Base-by-base conservation (phyloP, 2,329 filamentous ascomycete genomes). In the Eurotiales sp. region DNA sequence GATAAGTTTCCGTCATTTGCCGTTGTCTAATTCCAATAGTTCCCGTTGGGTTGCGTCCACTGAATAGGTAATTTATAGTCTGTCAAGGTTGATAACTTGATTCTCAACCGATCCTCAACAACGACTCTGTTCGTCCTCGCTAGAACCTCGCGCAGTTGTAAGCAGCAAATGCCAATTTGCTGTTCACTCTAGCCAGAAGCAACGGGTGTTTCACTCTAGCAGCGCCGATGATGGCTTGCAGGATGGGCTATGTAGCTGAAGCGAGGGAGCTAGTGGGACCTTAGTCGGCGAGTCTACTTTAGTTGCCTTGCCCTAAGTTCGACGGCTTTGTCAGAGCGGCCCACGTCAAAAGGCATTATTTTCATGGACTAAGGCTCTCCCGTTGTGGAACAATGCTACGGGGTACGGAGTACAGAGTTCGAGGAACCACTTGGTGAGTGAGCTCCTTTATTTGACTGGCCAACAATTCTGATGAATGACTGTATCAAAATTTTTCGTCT, bases 1-100 rank as follows among this genome's bases (percentile, higher is more conserved):
- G 15, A 44, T 45, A 49, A 50, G 42, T 44, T 47, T 37, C 51
- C 51, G 51, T 45, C 34, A 25, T 39, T 17, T 37, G 48, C 42
- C 48, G 40, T 46, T 17, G 19, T 27, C 40, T 50, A 43, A 30
- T 32, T 29, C 22, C 25, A 8, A 43, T 21, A 23, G 41, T 25
- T 22, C 49, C 30, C 34, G n/a, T 8, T 15, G 8, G 34, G 15
- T 21, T 8, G 34, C n/a, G 32, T 37, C 34, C 34, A 37, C 34
- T 11, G 34, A 21, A 37, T 12, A 19, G 2, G 15, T 19, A 19
- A 15, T 11, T 6, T 36, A 17, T 8, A 36, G 15, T 4, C n/a
- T 36, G n/a, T n/a, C n/a, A n/a, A n/a, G n/a, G n/a, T n/a, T n/a
- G n/a, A n/a, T n/a, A n/a, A n/a, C n/a, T n/a, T n/a, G n/a, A n/a